Base-by-base conservation (phyloP, 1,284 basidiomycete genomes). In the Porodaedalea pini region DNA sequence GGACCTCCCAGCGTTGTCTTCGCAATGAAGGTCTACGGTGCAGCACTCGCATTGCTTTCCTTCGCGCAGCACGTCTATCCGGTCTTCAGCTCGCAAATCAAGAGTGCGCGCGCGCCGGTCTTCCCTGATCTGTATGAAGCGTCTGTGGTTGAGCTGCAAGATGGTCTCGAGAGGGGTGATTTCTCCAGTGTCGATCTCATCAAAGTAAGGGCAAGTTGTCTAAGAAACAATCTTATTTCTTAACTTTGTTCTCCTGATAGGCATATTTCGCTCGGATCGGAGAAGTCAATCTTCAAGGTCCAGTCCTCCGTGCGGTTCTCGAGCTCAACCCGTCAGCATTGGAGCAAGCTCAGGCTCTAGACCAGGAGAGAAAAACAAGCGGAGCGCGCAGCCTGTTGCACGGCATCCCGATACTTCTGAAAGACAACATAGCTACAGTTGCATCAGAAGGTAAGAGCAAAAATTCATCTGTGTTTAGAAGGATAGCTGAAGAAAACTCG, bases 261-360 rank as follows among this genome's bases (percentile, higher is more conserved):
- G 83, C 85, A 0, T 89, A 89, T 65, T 77, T 87, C 55, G 78
- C 82, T 3, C 77, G 86, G 2, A 87, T 88, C 45, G 79, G 83
- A 8, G 85, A 89, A 66, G 86, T 88, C 43, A 88, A 89, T 64
- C 64, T 81, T 17, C 67, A 81, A 58, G 85, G 85, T 0, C 79
- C 85, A 2, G 67, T 67, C 1, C 70, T 90, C 17, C 77, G 82
- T 3, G 85, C 86, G 0, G 75, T 90, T 1, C 73, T 88, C 37
- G 85, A 88, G 64, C 73, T 71, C 0, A 88, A 85, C 61, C 84
- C 85, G 0, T 77, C 74, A 15, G 86, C 85, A 1, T 66, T 86
- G 11, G 61, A 62, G 17, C 73, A 82, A 65, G 83, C 83, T 10
- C 76, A 74, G 0, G 70, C 67, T 4, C 70, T 86, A 8, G 87